A percentile compares a stretch with the other conserved stretches of the same genome.
Evolutionary conservation across 768 basidiomycete genomes (phyloP).

Genomic region (Hemileccinum rubropunctum): DNA sequence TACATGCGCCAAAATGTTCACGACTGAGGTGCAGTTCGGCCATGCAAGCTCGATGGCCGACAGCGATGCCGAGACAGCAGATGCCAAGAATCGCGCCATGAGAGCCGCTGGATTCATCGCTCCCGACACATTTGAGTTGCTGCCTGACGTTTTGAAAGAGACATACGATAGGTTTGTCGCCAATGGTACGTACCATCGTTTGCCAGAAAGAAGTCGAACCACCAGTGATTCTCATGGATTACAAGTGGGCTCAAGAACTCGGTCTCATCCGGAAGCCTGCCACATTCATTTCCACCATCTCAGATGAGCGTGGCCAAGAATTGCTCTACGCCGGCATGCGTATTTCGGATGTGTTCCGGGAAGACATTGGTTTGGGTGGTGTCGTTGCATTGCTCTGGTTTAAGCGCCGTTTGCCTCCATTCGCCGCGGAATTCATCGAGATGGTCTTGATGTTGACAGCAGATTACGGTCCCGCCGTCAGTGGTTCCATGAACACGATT

Average conservation of each 20-base stretch:
- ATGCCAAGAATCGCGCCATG: slow-evolving; percentile 97
- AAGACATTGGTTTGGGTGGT: slow-evolving; percentile 94
- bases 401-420: slow-evolving; percentile 90
- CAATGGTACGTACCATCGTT: slow-evolving; percentile 60
- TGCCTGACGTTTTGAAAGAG: slow-evolving; percentile 79
- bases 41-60: slow-evolving; percentile 99
- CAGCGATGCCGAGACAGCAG: slow-evolving; percentile 95
- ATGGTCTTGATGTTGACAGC: slow-evolving; percentile 99
- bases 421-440: slow-evolving; percentile 98
- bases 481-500: slow-evolving; percentile 99
- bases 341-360: slow-evolving; percentile 98
- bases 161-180: slow-evolving; percentile 82
- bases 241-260: slow-evolving; percentile 99
- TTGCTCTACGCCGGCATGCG: slow-evolving; percentile 98
- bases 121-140: slow-evolving; percentile 95
- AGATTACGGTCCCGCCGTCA: slow-evolving; percentile 97
- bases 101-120: slow-evolving; percentile 93
- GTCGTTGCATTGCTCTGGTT: slow-evolving; percentile 97
- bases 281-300: slow-evolving; percentile 98
- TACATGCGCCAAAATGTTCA: slow-evolving; percentile 99
- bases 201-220: slow-evolving; percentile 81
- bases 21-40: slow-evolving; percentile 98
- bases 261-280: slow-evolving; percentile 98
- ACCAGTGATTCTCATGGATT: slow-evolving; percentile 99
- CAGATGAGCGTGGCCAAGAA: slow-evolving; percentile 98